Evolutionary conservation across 805 yeast species (phyloP).

Genomic region (Teunomyces gatunensis): DNA sequence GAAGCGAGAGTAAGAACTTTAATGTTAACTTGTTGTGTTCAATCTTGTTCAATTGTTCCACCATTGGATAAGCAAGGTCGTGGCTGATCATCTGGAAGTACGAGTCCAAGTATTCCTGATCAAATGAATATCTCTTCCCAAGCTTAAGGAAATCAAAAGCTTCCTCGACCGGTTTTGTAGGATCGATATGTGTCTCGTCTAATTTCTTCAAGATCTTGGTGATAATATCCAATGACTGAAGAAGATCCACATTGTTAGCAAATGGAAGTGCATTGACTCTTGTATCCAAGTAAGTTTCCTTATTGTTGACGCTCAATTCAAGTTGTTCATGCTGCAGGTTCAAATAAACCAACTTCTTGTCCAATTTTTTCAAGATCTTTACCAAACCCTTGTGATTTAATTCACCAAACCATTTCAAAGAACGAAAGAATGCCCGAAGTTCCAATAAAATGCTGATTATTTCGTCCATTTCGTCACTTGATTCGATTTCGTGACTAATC

Average conservation of each 20-base stretch:
- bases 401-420: constrained; percentile 92
- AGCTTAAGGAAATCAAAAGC: constrained; percentile 19
- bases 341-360: constrained; percentile 57
- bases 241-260: constrained; percentile 65
- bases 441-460: constrained; percentile 60
- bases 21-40: constrained; percentile 46
- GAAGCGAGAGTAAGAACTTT: constrained; percentile 54
- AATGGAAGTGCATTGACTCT: constrained; percentile 74
- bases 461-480: constrained; percentile 42
- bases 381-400: constrained; percentile 85
- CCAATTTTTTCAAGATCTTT: constrained; percentile 86
- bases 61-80: constrained; percentile 47
- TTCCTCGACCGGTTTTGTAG: constrained; percentile 4
- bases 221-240: constrained; percentile 50
- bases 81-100: constrained; percentile 22
- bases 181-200: constrained; percentile 7
- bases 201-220: constrained; percentile 52
- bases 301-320: constrained; percentile 22
- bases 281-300: constrained; percentile 49
- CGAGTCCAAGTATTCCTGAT: constrained; percentile 20
- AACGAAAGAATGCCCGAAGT: constrained; percentile 70
- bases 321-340: constrained; percentile 10
- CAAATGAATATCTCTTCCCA: constrained; percentile 25
- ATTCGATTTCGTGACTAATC: constrained; percentile 30
- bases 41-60: constrained; percentile 36